Conservation (phyloP, 2,329 filamentous ascomycete species). For the Alternaria postmessia region DNA sequence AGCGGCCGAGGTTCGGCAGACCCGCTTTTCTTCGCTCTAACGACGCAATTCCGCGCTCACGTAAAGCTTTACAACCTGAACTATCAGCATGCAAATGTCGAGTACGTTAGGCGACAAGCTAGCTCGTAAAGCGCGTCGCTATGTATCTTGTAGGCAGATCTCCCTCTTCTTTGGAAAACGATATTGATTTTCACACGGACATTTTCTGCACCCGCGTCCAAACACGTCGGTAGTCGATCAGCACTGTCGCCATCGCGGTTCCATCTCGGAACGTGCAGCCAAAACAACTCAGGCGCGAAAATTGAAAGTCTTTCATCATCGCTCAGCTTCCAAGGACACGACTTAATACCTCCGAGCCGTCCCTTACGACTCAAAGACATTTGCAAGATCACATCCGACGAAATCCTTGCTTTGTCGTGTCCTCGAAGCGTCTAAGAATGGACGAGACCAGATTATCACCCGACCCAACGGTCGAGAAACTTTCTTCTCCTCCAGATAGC, state of each 20-base stretch:
- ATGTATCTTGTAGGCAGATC: neutral
- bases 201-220: neutral
- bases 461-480: neutral
- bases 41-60: conserved; percentile 20
- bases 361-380: neutral
- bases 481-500: neutral
- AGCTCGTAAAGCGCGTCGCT: neutral
- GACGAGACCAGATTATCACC: neutral
- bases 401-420: neutral
- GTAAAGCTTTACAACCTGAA: conserved; percentile 11
- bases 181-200: neutral
- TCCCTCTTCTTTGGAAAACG: neutral
- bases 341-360: neutral
- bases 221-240: neutral
- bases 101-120: neutral
- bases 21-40: conserved; percentile 9
- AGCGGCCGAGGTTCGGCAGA: conserved; percentile 7
- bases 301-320: neutral
- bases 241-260: conserved; percentile 1
- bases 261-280: neutral
- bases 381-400: no score
- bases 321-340: neutral
- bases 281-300: neutral
- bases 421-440: neutral
- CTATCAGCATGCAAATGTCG: conserved; percentile 1